A percentile compares a stretch with the other conserved stretches of the same genome.
Conservation (phyloP, 2,329 filamentous ascomycete species). For the Sporothrix curviconia region DNA sequence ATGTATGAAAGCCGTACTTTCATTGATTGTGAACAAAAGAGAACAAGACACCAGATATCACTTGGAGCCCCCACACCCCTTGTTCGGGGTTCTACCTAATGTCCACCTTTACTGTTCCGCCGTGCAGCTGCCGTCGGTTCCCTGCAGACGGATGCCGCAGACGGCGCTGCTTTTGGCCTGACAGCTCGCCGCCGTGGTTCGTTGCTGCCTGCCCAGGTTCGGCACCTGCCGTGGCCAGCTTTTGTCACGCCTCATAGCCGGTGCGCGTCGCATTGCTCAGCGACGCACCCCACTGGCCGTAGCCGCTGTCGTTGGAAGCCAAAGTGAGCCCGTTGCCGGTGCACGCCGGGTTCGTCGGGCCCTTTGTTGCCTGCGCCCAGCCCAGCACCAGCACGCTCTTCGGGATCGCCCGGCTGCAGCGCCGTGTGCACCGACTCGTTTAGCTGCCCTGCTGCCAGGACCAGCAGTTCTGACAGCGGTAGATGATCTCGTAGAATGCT, state of each 20-base stretch:
- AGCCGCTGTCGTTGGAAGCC: slow-evolving; percentile 22
- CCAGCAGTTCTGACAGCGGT: slow-evolving; percentile 55
- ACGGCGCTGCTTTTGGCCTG: neutral
- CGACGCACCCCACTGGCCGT: slow-evolving; percentile 14
- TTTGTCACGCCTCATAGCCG: slow-evolving; percentile 11
- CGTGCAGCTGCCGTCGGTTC: neutral
- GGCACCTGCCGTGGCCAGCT: slow-evolving; percentile 20
- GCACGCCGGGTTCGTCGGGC: slow-evolving; percentile 13
- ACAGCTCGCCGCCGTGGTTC: neutral
- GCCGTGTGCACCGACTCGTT: slow-evolving; percentile 39
- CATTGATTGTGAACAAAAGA: too few species aligned
- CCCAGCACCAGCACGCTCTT: slow-evolving; percentile 40
- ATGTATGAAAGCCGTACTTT: too few species aligned
- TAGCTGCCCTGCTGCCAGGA: slow-evolving; percentile 44
- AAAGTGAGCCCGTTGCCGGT: slow-evolving; percentile 13
- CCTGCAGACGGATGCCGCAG: too few species aligned
- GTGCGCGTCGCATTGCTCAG: slow-evolving; percentile 11
- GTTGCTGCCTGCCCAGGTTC: neutral
- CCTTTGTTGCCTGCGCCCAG: slow-evolving; percentile 46
- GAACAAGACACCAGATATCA: too few species aligned
- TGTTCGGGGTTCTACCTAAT: too few species aligned
- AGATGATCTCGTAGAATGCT: slow-evolving; percentile 58
- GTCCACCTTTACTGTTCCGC: too few species aligned
- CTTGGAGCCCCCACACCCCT: too few species aligned
- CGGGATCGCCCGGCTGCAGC: slow-evolving; percentile 21